These are phyloP conservation scores for Xerocomellus chrysenteron DNA, from an alignment of 768 basidiomycete genomes.

Conservation along the genomic window DNA sequence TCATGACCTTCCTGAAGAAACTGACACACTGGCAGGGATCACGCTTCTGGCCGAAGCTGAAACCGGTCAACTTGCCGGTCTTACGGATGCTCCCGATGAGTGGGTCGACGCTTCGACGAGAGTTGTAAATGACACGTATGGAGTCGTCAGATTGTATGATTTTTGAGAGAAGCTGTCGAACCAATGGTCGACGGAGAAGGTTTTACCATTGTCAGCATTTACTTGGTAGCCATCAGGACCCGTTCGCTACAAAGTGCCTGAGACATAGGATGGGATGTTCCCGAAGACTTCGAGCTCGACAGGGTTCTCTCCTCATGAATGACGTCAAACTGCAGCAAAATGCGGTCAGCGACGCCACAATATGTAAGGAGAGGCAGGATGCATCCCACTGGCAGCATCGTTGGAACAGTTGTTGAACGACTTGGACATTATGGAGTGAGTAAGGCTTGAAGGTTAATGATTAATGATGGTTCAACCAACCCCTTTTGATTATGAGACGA, in stretches of 20 bases:
- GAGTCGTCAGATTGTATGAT: conserved; percentile 26
- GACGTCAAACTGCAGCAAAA: conserved; percentile 24
- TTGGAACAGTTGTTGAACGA: conserved; percentile 34
- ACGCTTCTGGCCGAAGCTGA: conserved; percentile 33
- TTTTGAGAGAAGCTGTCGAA: conserved; percentile 42
- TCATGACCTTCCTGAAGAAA: conserved; percentile 33
- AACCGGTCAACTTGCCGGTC: conserved; percentile 17
- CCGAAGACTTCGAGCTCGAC: conserved; percentile 30
- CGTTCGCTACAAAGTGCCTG: conserved; percentile 39
- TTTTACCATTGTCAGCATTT: conserved; percentile 15
- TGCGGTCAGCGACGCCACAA: not conserved
- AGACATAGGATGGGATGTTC: conserved; percentile 35
- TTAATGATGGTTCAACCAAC: no score
- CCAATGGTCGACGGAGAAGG: conserved; percentile 36
- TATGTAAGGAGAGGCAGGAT: not conserved
- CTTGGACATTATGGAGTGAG: conserved; percentile 12
- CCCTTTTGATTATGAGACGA: no score
- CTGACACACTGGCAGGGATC: conserved; percentile 31
- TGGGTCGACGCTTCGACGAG: conserved; percentile 30
- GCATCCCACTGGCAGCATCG: conserved; percentile 22
- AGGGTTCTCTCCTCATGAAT: conserved; percentile 24
- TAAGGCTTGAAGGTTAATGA: no score
- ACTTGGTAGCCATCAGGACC: conserved; percentile 38
- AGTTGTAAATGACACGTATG: conserved; percentile 36
- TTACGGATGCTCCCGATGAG: conserved; percentile 30